Evolutionary conservation across 495 filamentous ascomycete species (phyloP).

Genomic region (Cetradonia linearis): DNA sequence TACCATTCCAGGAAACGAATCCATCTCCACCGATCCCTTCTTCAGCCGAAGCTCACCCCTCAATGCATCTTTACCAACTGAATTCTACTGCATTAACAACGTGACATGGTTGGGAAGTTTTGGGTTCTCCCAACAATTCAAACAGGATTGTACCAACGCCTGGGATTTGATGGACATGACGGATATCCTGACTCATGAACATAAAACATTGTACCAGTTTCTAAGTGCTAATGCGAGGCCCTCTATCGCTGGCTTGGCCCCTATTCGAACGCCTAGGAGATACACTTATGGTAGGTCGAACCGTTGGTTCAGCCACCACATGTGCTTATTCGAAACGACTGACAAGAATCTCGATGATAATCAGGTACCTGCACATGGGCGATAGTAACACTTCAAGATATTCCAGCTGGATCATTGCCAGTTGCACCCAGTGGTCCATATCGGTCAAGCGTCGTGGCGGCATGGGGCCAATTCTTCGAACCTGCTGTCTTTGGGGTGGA

Average conservation of each 20-base stretch:
- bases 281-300: conserved; percentile 2
- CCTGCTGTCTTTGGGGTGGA: neutral
- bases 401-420: neutral
- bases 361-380: conserved; percentile 12
- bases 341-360: neutral
- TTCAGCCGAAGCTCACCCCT: neutral
- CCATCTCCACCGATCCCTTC: too few species aligned
- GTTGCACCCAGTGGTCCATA: conserved; percentile 1
- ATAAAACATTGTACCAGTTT: neutral
- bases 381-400: conserved; percentile 8
- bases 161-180: neutral
- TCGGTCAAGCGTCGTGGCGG: neutral
- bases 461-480: neutral
- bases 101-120: neutral
- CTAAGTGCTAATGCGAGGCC: neutral
- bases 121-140: neutral
- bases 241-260: neutral
- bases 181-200: neutral
- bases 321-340: neutral
- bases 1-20: neutral
- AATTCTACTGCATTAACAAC: neutral
- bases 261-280: conserved; percentile 7
- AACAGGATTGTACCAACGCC: neutral
- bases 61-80: too few species aligned
- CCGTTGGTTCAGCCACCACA: neutral